These are phyloP conservation scores for Melaleuca quinquenervia DNA, from an alignment of 345 rosid species.

Conservation along the genomic window DNA sequence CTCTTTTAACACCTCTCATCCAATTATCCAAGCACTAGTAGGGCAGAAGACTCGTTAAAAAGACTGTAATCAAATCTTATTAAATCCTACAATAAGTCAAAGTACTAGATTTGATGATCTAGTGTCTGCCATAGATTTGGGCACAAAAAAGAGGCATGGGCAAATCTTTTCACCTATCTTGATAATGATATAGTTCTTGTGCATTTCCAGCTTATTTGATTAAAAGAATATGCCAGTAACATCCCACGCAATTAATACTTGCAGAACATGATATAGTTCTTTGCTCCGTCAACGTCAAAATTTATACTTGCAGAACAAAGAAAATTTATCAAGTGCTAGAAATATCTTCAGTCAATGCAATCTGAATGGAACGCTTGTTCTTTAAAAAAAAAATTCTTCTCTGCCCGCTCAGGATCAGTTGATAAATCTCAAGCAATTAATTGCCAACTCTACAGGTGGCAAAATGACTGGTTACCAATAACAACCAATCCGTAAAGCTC, in stretches of 20 bases:
- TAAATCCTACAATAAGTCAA: neutral
- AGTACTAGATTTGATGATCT: neutral
- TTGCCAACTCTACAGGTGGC: neutral
- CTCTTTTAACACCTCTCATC: neutral
- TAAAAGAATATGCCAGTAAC: neutral
- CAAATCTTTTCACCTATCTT: neutral
- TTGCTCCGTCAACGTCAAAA: neutral
- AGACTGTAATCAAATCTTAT: neutral
- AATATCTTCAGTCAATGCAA: neutral
- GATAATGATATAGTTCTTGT: neutral
- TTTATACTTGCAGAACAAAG: neutral
- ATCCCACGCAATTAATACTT: neutral
- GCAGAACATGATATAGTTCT: neutral
- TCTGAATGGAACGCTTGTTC: neutral
- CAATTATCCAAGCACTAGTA: neutral
- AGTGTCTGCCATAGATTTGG: neutral
- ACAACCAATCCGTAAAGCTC: neutral
- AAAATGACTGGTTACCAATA: neutral
- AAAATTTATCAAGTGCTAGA: neutral
- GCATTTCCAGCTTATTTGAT: neutral
- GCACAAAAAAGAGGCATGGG: neutral
- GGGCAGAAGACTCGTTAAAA: neutral
- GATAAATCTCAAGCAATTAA: neutral
- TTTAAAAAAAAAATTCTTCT: neutral
- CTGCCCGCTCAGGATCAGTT: neutral